phyloP scores from a whole-genome alignment of 192 early-diverging fungal species.

The Mortierella claussenii region DNA sequence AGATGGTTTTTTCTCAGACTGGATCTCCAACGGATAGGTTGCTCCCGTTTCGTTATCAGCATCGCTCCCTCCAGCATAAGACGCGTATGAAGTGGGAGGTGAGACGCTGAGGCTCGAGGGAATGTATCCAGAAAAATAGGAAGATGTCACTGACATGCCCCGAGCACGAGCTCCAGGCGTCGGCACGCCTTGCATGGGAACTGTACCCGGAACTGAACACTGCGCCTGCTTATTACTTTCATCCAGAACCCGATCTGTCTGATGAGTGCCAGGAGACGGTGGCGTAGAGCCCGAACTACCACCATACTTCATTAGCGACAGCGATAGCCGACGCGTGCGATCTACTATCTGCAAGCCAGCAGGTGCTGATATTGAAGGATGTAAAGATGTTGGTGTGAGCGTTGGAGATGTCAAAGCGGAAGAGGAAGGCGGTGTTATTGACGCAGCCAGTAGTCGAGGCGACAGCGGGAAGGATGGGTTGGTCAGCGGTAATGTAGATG shows the following conservation, averaged over 20 bases:
- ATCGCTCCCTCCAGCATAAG: neutral
- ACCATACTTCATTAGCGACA: slow-evolving; percentile 40
- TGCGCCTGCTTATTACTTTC: neutral
- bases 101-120: slow-evolving; percentile 16
- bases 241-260: neutral
- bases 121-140: slow-evolving; percentile 9
- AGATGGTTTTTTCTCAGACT: slow-evolving; percentile 1
- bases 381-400: neutral
- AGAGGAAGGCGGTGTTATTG: neutral
- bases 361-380: slow-evolving; percentile 17
- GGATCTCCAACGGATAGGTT: slow-evolving; percentile 26
- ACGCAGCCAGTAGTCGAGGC: too few relatives aligned
- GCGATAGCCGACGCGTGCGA: slow-evolving; percentile 32
- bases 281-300: neutral
- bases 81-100: neutral
- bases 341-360: slow-evolving; percentile 30
- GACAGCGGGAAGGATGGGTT: neutral
- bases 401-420: too few relatives aligned
- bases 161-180: slow-evolving; percentile 7
- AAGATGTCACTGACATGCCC: slow-evolving; percentile 27
- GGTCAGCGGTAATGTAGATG: slow-evolving; percentile 5
- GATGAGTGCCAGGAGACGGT: neutral
- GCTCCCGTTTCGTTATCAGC: too few relatives aligned
- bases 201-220: too few relatives aligned
- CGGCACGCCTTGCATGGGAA: neutral